phyloP scores from a whole-genome alignment of 257 asterid species.

The Solanum corneliomulleri region DNA sequence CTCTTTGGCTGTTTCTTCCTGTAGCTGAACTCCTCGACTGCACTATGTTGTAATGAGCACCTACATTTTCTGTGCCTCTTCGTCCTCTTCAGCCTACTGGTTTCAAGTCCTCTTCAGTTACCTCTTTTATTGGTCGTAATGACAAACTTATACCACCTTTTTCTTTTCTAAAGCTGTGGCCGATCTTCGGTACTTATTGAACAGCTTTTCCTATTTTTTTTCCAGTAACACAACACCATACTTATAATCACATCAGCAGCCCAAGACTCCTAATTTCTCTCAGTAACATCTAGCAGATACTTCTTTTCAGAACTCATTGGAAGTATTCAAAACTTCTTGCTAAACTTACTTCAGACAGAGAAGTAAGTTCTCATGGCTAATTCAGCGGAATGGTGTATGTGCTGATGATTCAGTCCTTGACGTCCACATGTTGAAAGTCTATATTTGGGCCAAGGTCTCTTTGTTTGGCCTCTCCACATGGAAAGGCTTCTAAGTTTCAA shows the following conservation, averaged over 20 bases:
- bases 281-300: not conserved
- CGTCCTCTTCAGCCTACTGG: not conserved
- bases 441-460: not conserved
- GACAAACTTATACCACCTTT: not conserved
- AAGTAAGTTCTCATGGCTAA: not conserved
- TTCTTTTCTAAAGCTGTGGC: not conserved
- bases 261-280: not conserved
- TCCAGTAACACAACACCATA: not conserved
- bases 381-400: not conserved
- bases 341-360: not conserved
- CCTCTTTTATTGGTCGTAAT: not conserved
- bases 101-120: not conserved
- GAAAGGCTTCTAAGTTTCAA: not conserved
- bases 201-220: not conserved
- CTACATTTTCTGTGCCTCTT: not conserved
- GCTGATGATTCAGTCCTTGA: not conserved
- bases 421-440: not conserved
- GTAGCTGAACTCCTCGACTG: not conserved
- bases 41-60: not conserved
- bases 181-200: not conserved
- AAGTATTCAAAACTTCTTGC: not conserved
- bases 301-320: not conserved
- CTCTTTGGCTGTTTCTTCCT: not conserved
- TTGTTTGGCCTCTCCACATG: not conserved
- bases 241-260: not conserved